Evolutionary conservation across 169 alveolate species (phyloP).

Genomic region (Eimeria zaria): DNA sequence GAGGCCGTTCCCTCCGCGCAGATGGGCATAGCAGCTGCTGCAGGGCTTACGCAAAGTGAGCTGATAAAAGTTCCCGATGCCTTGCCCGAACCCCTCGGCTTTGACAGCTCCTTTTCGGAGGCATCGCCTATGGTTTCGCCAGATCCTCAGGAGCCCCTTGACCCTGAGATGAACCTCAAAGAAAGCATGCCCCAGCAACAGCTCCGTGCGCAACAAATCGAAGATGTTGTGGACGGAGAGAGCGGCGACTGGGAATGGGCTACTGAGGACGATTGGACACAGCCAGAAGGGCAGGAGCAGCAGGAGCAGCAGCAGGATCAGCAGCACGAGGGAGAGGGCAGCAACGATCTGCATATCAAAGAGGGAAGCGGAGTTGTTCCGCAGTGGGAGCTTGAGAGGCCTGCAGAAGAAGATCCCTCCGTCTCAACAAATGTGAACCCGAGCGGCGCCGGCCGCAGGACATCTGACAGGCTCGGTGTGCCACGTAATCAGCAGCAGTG

Average conservation of each 20-base stretch:
- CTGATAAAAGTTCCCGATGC: not conserved
- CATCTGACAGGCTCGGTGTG: not conserved
- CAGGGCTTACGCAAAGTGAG: not conserved
- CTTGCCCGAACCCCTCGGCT: not conserved
- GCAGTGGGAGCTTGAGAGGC: slow-evolving; percentile 27
- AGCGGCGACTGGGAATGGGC: slow-evolving; percentile 37
- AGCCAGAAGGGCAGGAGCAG: slow-evolving; percentile 4
- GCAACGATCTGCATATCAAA: not conserved
- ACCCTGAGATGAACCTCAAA: not conserved
- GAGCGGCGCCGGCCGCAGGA: slow-evolving; percentile 32
- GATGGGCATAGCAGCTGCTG: not conserved
- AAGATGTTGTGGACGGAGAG: not conserved
- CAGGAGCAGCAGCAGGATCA: slow-evolving; percentile 1
- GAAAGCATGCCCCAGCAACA: not conserved
- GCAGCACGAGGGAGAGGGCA: slow-evolving; percentile 2
- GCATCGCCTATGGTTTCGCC: not conserved
- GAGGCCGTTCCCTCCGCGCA: not conserved
- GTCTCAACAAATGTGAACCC: not conserved
- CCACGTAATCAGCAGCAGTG: slow-evolving; percentile 7
- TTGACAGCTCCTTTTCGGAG: not conserved
- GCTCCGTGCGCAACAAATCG: slow-evolving; percentile 34
- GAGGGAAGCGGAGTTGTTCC: slow-evolving; percentile 16
- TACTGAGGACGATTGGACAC: slow-evolving; percentile 21
- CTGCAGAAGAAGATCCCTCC: not conserved
- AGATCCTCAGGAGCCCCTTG: not conserved